These are phyloP conservation scores for Prinsepia uniflora DNA, from an alignment of 306 rosid genomes.

Conservation along the genomic window DNA sequence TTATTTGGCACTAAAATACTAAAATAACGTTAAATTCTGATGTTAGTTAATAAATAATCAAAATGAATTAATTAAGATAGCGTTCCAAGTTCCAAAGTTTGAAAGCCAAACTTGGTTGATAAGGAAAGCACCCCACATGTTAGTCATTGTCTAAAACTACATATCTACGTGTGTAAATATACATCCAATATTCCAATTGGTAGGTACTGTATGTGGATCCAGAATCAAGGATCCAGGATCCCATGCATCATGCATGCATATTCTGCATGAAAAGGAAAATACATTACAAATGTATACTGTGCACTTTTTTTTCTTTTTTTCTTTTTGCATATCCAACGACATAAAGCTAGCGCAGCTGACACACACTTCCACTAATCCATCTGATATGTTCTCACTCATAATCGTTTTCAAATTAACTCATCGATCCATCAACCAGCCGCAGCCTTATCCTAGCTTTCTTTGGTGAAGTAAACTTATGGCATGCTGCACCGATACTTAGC, in stretches of 20 bases:
- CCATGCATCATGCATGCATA: no score
- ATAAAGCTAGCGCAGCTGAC: constrained; percentile 40
- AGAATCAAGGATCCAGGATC: no score
- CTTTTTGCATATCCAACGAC: constrained; percentile 17
- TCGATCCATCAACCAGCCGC: no score
- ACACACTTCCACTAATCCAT: constrained; percentile 32
- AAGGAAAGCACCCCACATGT: constrained; percentile 69
- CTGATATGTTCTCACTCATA: no score
- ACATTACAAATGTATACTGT: background rate
- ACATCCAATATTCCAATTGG: background rate
- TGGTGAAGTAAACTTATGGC: constrained; percentile 20
- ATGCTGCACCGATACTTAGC: constrained; percentile 7
- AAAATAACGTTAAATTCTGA: no score
- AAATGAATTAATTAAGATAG: no score
- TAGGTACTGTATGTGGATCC: no score
- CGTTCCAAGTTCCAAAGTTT: constrained; percentile 30
- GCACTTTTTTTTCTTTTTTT: no score
- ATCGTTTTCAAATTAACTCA: no score
- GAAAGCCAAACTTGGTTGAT: constrained; percentile 35
- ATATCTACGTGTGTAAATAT: no score
- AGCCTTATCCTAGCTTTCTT: background rate
- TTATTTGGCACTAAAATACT: no score
- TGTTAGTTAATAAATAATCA: background rate
- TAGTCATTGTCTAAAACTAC: constrained; percentile 38
- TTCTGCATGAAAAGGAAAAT: constrained; percentile 12